Conservation (phyloP, 1,139 yeast genomes). For the Candida sojae region DNA sequence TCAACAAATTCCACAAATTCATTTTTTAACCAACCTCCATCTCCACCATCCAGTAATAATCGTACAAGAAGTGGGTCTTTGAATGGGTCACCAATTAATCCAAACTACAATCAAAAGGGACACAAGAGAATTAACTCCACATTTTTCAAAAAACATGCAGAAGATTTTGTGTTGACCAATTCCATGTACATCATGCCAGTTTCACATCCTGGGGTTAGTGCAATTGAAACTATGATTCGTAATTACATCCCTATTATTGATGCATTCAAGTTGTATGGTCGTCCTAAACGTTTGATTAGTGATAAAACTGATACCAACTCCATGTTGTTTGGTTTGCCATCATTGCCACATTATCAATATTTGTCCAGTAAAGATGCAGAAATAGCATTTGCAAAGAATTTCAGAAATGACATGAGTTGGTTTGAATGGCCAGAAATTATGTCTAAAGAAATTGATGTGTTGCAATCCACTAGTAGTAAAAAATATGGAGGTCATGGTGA, state of each 20-base stretch:
- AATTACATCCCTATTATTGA: conserved; percentile 55
- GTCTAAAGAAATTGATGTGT: conserved; percentile 15
- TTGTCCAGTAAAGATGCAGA: conserved; percentile 42
- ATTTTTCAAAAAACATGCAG: conserved; percentile 27
- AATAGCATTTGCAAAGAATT: conserved; percentile 25
- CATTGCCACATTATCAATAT: conserved; percentile 56
- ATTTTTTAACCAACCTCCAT: conserved; percentile 27
- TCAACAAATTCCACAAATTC: conserved; percentile 27
- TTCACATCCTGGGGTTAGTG: conserved; percentile 55
- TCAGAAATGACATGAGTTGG: conserved; percentile 32
- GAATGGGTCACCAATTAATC: conserved; percentile 11
- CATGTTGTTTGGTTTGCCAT: conserved; percentile 56
- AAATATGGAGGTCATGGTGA: conserved; percentile 35
- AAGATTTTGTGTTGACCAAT: conserved; percentile 35
- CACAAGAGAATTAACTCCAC: conserved; percentile 15
- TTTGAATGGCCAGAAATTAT: conserved; percentile 12
- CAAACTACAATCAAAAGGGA: conserved; percentile 10
- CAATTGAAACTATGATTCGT: conserved; percentile 60
- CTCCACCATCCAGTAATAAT: conserved; percentile 15
- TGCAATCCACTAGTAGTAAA: conserved; percentile 7
- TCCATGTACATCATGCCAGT: conserved; percentile 54
- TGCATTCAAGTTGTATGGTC: conserved; percentile 54
- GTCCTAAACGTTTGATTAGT: conserved; percentile 52
- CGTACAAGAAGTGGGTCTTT: conserved; percentile 12
- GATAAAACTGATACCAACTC: conserved; percentile 47